Conservation (phyloP, 1,284 basidiomycete species). For the Boletus mariae region DNA sequence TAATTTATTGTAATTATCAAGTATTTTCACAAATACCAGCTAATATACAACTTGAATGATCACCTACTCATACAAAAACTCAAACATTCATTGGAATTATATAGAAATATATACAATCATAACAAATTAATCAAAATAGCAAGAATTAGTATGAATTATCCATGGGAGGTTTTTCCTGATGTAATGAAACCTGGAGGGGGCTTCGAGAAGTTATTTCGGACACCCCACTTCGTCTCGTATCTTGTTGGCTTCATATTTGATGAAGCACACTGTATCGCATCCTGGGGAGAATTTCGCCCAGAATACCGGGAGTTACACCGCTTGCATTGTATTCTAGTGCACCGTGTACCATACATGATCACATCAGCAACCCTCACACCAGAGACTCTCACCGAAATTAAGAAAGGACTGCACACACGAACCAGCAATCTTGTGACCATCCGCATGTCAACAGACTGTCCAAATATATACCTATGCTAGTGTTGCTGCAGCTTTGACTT, state of each 20-base stretch:
- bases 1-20: too few relatives aligned
- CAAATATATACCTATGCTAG: slow-evolving; percentile 28
- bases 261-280: slow-evolving; percentile 7
- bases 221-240: background rate
- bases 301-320: slow-evolving; percentile 9
- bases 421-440: background rate
- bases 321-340: slow-evolving; percentile 1
- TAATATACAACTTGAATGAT: too few relatives aligned
- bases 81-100: too few relatives aligned
- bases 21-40: too few relatives aligned
- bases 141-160: too few relatives aligned
- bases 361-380: background rate
- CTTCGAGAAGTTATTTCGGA: slow-evolving; percentile 1
- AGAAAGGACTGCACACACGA: background rate
- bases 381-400: background rate
- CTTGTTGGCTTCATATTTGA: slow-evolving; percentile 11
- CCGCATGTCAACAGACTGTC: slow-evolving; percentile 24
- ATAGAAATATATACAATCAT: too few relatives aligned
- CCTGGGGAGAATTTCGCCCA: slow-evolving; percentile 7
- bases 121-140: too few relatives aligned
- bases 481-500: too few relatives aligned
- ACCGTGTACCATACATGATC: background rate
- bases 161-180: too few relatives aligned
- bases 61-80: too few relatives aligned
- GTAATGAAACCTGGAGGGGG: slow-evolving; percentile 4